Evolutionary conservation across 345 rosid genomes (phyloP), one percentile per base, ranked within the genome.

Genomic region (Bruguiera sexangula): DNA sequence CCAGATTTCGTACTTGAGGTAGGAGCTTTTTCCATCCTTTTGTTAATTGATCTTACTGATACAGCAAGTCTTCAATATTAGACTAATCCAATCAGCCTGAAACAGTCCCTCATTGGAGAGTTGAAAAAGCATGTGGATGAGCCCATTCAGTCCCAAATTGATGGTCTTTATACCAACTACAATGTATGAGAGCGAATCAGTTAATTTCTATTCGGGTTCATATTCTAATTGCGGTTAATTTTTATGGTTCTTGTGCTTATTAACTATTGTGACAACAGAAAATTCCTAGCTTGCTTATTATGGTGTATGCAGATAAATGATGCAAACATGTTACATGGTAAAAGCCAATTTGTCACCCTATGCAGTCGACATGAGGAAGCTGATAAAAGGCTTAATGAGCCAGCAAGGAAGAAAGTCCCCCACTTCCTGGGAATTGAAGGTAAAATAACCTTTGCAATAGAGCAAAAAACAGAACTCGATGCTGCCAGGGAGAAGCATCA

Each of bases 381-480:
- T 20, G 73, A 71, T 7, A 78, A 52, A 54, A 67, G 54, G 53
- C 52, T 24, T 26, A 59, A 39, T 6, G 77, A 79, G 18, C 70
- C 77, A 1, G 62, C 37, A 32, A 81, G 51, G 20, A 72, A 61
- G 59, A 82, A 75, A 55, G 36, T 64, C 60, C 76, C 77, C 31
- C 75, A 79, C 29, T 81, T 81, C 76, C 67, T 67, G 66, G 75
- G 82, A 52, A 82, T 88, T 62, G 89, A 88, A 88, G 92, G 92
- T 85, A 79, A 57, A 34, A 10, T 29, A 51, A 10, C 1, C 8
- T 43, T 2, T 9, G 50, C 50, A 43, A 13, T 43, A 13, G 5
- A 11, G 19, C 18, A 15, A 43, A 43, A 43, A 43, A 43, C 50
- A 43, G 18, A 43, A 43, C 5, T 3, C 15, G 50, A 13, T 11